Evolutionary conservation across 192 early-diverging fungal species (phyloP).

Genomic region (Obelidium mucronatum): DNA sequence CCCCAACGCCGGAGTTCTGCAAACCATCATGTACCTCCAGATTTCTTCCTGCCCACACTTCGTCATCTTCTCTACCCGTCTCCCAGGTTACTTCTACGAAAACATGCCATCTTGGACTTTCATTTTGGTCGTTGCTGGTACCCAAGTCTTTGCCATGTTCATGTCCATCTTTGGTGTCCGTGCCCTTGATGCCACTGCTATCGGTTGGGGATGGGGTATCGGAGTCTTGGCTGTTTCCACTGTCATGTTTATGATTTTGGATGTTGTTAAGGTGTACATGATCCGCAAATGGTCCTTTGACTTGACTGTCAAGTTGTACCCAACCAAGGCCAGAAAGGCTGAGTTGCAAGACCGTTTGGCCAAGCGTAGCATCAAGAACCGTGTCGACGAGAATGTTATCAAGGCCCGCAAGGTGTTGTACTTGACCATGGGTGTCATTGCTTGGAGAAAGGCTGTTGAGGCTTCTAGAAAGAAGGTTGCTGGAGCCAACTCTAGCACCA

Average conservation of each 20-base stretch:
- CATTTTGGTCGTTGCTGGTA: slow-evolving; percentile 81
- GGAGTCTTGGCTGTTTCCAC: slow-evolving; percentile 79
- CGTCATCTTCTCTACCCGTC: slow-evolving; percentile 95
- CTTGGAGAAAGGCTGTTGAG: slow-evolving; percentile 20
- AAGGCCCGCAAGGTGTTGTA: slow-evolving; percentile 44
- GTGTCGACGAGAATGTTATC: slow-evolving; percentile 38
- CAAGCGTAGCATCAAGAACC: slow-evolving; percentile 17
- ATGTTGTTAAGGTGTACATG: slow-evolving; percentile 88
- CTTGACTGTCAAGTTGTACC: slow-evolving; percentile 85
- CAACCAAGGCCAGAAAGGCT: slow-evolving; percentile 66
- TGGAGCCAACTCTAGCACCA: not conserved
- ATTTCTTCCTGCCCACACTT: slow-evolving; percentile 95
- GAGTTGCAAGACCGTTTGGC: slow-evolving; percentile 57
- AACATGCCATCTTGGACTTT: slow-evolving; percentile 83
- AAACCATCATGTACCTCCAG: slow-evolving; percentile 75
- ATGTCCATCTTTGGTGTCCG: slow-evolving; percentile 78
- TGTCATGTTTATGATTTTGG: slow-evolving; percentile 82
- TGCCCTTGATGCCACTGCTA: slow-evolving; percentile 40
- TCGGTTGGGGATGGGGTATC: slow-evolving; percentile 73
- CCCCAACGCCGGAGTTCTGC: slow-evolving; percentile 4
- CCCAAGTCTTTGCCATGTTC: slow-evolving; percentile 91
- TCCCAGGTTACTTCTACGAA: slow-evolving; percentile 89
- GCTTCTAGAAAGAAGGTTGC: not conserved
- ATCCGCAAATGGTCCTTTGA: slow-evolving; percentile 90
- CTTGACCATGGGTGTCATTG: slow-evolving; percentile 33